phyloP scores from a whole-genome alignment of 331 rosid genomes.

The Pyrus hybrid region DNA sequence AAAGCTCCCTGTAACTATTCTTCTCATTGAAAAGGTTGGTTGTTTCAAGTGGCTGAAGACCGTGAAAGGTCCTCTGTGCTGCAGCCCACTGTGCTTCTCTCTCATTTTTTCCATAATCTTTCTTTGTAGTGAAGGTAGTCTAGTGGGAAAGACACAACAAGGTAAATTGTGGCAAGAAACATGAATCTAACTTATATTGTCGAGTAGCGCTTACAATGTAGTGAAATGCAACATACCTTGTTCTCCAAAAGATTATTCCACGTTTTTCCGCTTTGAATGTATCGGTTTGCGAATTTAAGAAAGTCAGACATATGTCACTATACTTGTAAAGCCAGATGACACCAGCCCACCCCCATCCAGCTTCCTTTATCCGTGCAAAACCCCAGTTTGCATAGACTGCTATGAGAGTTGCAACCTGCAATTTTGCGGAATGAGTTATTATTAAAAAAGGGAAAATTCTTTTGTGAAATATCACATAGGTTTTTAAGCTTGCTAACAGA shows the following conservation, averaged over 20 bases:
- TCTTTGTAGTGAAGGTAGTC: slow-evolving; percentile 99
- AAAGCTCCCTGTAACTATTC: slow-evolving; percentile 73
- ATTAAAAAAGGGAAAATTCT: too few species aligned
- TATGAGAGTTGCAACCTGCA: slow-evolving; percentile 77
- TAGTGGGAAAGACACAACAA: slow-evolving; percentile 21
- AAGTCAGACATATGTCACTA: slow-evolving; percentile 68
- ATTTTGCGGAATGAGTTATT: too few species aligned
- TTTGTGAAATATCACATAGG: too few species aligned
- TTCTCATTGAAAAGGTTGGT: slow-evolving; percentile 61
- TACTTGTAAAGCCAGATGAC: slow-evolving; percentile 81
- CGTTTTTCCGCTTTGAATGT: slow-evolving; percentile 82
- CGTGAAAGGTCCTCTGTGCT: slow-evolving; percentile 91
- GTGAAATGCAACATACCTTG: slow-evolving; percentile 43
- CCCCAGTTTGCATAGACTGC: slow-evolving; percentile 90
- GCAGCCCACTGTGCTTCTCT: slow-evolving; percentile 98
- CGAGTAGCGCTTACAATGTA: too few species aligned
- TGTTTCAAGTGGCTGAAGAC: slow-evolving; percentile 88
- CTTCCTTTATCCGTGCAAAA: too few species aligned
- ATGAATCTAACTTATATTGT: neutral
- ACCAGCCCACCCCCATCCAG: slow-evolving; percentile 99
- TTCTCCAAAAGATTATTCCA: slow-evolving; percentile 94
- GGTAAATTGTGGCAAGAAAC: neutral
- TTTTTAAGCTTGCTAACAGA: too few species aligned
- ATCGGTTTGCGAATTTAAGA: slow-evolving; percentile 77
- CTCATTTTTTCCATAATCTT: slow-evolving; percentile 95